Evolutionary conservation across 768 basidiomycete genomes (phyloP), one percentile per base, ranked within the genome.

Genomic region (Mycena leptocephala): DNA sequence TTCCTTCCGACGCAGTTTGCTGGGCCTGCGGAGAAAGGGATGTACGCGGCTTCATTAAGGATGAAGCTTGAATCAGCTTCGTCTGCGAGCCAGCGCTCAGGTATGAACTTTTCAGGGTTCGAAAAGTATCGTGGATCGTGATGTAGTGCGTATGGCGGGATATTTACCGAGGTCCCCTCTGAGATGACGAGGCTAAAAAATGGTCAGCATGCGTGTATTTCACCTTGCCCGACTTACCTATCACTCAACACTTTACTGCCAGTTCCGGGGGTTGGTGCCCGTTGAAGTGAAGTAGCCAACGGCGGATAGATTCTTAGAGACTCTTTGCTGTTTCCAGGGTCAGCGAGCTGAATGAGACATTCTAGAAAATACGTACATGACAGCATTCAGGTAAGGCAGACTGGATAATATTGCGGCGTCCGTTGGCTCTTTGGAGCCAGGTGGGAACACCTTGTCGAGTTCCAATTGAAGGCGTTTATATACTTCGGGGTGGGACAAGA

Each of bases 21-120:
- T 16, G 88, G 87, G 2, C 89, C 89, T 56, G 81, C 81, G 11
- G 88, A 89, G 73, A 89, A 89, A 13, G 89, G 88, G 30, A 89
- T 85, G 72, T 86, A 90, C 2, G 88, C 88, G 22, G 81, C 78
- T 46, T 81, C 67, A 58, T 89, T 84, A 70, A 86, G 83, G 13
- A 80, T 76, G 75, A 85, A 73, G 7, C 10, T 33, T 2, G 72
- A 39, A 39, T 75, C 77, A 48, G 81, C 78, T 48, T 83, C 80
- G 30, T 65, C 75, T 41, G 79, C 81, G 6, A 89, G 83, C 88
- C 88, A 88, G 58, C 88, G 84, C 51, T 89, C 88, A 2, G 88
- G 88, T 8, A 37, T 28, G 74, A 78, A 81, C 20, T 76, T 76
- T 7, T 82, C 71, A 18, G 81, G 26, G 85, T 83, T 18, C 77